Base-by-base conservation (phyloP, 352 stramenopile species). In the Blastocystis sp. region DNA sequence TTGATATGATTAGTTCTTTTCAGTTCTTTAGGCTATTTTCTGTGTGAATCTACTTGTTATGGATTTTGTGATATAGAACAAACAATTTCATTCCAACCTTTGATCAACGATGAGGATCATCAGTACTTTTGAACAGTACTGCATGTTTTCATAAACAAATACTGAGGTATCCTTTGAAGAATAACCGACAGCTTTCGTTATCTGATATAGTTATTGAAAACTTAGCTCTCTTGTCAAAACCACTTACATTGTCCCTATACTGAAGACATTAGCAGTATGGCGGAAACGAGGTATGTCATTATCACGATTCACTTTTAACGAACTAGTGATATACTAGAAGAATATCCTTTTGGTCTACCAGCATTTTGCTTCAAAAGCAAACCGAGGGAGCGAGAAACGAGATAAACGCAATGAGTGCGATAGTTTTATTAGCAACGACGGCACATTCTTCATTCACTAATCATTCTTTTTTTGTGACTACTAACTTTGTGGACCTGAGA, bases 311-410 rank as follows among this genome's bases (percentile, higher is more conserved):
- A 80, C 69, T 42, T 42, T 80, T 42, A 80, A 80, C 58, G 69
- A 80, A 42, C 69, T 80, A 42, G 42, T 42, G 69, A 39, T 80
- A 80, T 24, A 80, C 69, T 42, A 80, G 49, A 24, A 80, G 46
- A 49, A 49, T 80, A 42, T 80, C 69, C 69, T 80, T 80, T 80
- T 42, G 58, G 39, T 80, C 69, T 61, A 80, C 69, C 39, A 80
- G 69, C 69, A 80, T 80, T 61, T 61, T 80, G 6, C 29, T 51
- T 51, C 39, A 58, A 78, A 54, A 27, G 14, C n/a, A 16, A 78
- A 78, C 27, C 66, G 9, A 78, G 66, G 66, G 66, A 57, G 52
- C n/a, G 35, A 59, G 57, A 56, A 29, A 59, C 57, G 7, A 57
- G 42, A 52, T n/a, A 42, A 14, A 21, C 39, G 61, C 61, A 73